Conservation (phyloP, 108 stramenopile genomes). For the Cylindrotheca closterium region DNA sequence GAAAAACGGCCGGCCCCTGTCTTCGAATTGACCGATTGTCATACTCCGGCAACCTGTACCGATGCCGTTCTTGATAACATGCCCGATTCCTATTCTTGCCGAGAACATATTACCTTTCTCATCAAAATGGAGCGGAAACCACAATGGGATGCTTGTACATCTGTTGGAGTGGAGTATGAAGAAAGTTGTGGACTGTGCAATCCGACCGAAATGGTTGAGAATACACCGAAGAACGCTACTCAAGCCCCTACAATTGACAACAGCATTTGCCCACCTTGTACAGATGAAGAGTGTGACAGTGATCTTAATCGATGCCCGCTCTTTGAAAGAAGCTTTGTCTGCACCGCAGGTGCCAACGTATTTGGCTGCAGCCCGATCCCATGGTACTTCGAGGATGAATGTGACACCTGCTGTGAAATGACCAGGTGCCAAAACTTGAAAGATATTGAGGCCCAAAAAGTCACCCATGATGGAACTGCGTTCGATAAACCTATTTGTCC, state of each 20-base stretch:
- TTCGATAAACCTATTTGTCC: constrained; percentile 29
- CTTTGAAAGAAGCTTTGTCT: constrained; percentile 56
- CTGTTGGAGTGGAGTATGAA: constrained; percentile 56
- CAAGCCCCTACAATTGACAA: too few species aligned
- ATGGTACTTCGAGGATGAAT: constrained; percentile 46
- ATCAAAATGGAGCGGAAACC: constrained; percentile 43
- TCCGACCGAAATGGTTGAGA: constrained; percentile 28
- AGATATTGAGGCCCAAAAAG: constrained; percentile 21
- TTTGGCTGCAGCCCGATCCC: constrained; percentile 59
- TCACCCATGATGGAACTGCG: constrained; percentile 20
- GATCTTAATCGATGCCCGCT: constrained; percentile 64
- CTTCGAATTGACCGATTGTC: constrained; percentile 50
- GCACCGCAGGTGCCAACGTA: constrained; percentile 48
- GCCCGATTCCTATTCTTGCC: constrained; percentile 59
- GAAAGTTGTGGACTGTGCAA: constrained; percentile 56
- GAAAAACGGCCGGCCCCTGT: constrained; percentile 26
- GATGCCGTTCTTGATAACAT: constrained; percentile 41
- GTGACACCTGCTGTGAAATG: constrained; percentile 61
- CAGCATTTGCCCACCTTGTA: constrained; percentile 46
- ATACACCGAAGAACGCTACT: constrained; percentile 10
- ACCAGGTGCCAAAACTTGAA: constrained; percentile 24
- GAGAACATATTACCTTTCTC: constrained; percentile 65
- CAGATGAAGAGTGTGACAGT: constrained; percentile 46
- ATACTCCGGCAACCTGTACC: constrained; percentile 63
- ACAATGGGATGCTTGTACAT: constrained; percentile 60